A percentile compares a stretch with the other conserved stretches of the same genome.
Conservation (phyloP, 768 basidiomycete species). For the Suillus subluteus region DNA sequence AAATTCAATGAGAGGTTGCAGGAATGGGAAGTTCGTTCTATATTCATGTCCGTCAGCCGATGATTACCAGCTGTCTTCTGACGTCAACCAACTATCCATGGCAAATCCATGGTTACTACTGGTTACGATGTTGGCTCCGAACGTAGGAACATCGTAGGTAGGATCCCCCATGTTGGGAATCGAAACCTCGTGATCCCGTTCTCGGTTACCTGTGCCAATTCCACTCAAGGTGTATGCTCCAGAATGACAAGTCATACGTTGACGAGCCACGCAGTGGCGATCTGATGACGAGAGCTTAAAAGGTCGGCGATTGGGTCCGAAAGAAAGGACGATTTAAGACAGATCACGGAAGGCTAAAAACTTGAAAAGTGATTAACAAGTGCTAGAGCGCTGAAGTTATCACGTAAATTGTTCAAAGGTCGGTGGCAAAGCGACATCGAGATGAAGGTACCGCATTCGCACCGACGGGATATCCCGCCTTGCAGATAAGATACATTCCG, state of each 20-base stretch:
- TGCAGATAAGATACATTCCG: background rate
- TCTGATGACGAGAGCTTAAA: background rate
- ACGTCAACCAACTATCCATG: constrained; percentile 2
- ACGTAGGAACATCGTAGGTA: background rate
- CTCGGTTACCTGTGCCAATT: background rate
- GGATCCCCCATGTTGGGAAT: background rate
- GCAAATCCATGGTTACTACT: background rate
- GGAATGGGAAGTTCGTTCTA: background rate
- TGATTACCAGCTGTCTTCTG: background rate
- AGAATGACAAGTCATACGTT: background rate
- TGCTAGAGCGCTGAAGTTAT: background rate
- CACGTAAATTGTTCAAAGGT: background rate
- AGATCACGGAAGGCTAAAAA: background rate
- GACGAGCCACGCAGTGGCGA: background rate
- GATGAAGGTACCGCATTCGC: background rate
- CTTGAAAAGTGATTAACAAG: background rate
- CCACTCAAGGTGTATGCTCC: background rate
- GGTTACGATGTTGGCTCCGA: background rate
- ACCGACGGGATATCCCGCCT: background rate
- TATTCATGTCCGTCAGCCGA: constrained; percentile 4
- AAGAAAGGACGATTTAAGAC: background rate
- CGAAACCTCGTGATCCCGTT: no score
- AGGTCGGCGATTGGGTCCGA: background rate
- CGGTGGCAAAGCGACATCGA: background rate
- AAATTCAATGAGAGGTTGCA: background rate